phyloP scores from a whole-genome alignment of 2,329 filamentous ascomycete genomes.

The Cordyceps militaris region DNA sequence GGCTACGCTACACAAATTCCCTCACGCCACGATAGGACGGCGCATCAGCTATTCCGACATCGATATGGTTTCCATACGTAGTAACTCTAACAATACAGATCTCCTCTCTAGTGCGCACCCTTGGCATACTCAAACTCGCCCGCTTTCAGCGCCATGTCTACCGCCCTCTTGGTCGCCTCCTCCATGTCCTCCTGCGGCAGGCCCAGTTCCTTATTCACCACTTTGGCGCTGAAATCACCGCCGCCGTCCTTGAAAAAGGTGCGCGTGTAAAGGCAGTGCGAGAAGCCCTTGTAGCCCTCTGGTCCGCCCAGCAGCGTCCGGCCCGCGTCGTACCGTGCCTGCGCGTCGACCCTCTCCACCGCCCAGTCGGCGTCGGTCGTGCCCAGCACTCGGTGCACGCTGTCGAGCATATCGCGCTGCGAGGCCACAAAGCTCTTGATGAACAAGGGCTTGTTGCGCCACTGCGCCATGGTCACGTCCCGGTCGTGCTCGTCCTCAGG shows the following conservation, averaged over 20 bases:
- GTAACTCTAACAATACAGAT: neutral
- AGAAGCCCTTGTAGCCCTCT: slow-evolving; percentile 33
- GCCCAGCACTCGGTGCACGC: slow-evolving; percentile 50
- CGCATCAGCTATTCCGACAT: neutral
- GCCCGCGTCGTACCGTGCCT: slow-evolving; percentile 40
- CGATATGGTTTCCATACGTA: neutral
- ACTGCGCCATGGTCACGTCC: slow-evolving; percentile 32
- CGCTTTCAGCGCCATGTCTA: slow-evolving; percentile 31
- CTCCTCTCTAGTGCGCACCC: neutral
- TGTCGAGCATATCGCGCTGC: slow-evolving; percentile 59
- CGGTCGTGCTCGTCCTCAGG: slow-evolving; percentile 31
- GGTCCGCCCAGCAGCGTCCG: slow-evolving; percentile 34
- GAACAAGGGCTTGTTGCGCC: slow-evolving; percentile 41
- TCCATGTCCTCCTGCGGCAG: slow-evolving; percentile 54
- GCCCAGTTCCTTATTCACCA: slow-evolving; percentile 46
- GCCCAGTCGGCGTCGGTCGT: slow-evolving; percentile 55
- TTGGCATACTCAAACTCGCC: slow-evolving; percentile 1
- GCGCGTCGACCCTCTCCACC: slow-evolving; percentile 39
- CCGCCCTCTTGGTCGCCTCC: slow-evolving; percentile 41
- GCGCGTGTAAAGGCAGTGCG: slow-evolving; percentile 46
- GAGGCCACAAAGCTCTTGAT: slow-evolving; percentile 50
- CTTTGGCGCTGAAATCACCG: slow-evolving; percentile 35
- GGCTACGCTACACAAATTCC: neutral
- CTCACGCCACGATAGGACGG: neutral
- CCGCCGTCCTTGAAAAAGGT: slow-evolving; percentile 41